Evolutionary conservation across 352 stramenopile genomes (phyloP).

Genomic region (Phytophthora capsici): DNA sequence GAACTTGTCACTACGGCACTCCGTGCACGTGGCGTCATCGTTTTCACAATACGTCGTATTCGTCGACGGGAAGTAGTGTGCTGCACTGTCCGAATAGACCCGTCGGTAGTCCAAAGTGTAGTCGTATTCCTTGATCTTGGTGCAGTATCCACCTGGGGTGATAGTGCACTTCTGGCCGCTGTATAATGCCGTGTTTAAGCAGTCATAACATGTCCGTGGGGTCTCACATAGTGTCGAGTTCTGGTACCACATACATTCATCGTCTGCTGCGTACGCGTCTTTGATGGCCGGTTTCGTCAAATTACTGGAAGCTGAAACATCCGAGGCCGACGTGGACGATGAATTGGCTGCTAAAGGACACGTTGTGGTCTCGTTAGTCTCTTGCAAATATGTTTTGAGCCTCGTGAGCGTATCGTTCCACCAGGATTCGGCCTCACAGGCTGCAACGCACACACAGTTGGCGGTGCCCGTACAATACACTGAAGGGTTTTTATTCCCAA

Average conservation of each 20-base stretch:
- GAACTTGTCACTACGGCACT: constrained; percentile 36
- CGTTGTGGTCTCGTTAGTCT: constrained; percentile 22
- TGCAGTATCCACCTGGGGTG: constrained; percentile 61
- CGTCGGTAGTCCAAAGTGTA: constrained; percentile 49
- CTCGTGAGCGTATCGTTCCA: constrained; percentile 46
- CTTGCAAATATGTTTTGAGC: constrained; percentile 30
- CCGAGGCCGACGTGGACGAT: constrained; percentile 27
- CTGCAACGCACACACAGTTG: constrained; percentile 58
- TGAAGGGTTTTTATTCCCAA: constrained; percentile 51
- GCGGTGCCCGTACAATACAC: constrained; percentile 50
- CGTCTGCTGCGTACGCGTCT: constrained; percentile 40
- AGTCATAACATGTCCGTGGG: constrained; percentile 63
- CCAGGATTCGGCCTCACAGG: constrained; percentile 58
- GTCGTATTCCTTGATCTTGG: constrained; percentile 52
- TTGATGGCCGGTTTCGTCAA: constrained; percentile 31
- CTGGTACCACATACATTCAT: constrained; percentile 70
- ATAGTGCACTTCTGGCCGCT: constrained; percentile 56
- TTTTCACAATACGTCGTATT: constrained; percentile 66
- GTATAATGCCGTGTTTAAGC: constrained; percentile 53
- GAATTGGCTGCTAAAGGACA: constrained; percentile 47
- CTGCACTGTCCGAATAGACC: constrained; percentile 29
- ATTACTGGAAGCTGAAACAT: constrained; percentile 18
- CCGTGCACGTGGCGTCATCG: constrained; percentile 39
- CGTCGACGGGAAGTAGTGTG: constrained; percentile 61
- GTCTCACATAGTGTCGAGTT: constrained; percentile 59